Evolutionary conservation across 2,329 filamentous ascomycete species (phyloP).

Genomic region (Torrubiellomyces zombiae): DNA sequence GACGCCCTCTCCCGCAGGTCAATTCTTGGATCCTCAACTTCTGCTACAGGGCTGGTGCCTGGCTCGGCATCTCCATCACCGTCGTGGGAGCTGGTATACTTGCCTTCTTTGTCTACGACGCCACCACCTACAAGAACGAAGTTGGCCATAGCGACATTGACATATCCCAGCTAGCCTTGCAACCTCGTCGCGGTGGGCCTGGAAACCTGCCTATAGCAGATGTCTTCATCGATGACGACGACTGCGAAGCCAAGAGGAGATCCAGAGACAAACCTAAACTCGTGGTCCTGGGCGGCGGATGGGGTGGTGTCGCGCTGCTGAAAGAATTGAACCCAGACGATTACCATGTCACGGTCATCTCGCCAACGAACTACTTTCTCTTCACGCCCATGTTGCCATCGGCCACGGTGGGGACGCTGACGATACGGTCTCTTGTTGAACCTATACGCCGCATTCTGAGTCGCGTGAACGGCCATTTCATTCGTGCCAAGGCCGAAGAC

Average conservation of each 20-base stretch:
- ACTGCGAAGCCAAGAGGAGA: conserved; percentile 48
- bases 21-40: conserved; percentile 36
- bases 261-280: conserved; percentile 81
- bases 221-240: conserved; percentile 76
- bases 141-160: conserved; percentile 52
- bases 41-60: conserved; percentile 47
- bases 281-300: conserved; percentile 85
- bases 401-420: conserved; percentile 88
- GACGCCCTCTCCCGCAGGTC: conserved; percentile 32
- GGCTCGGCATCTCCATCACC: conserved; percentile 53
- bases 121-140: conserved; percentile 70
- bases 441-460: conserved; percentile 74
- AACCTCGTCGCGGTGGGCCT: conserved; percentile 67
- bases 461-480: conserved; percentile 69
- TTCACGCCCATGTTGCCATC: conserved; percentile 98
- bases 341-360: conserved; percentile 91
- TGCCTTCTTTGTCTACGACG: conserved; percentile 87
- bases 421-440: conserved; percentile 80
- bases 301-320: conserved; percentile 82
- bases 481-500: conserved; percentile 74
- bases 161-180: conserved; percentile 71
- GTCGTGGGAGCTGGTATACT: conserved; percentile 53
- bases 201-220: conserved; percentile 92
- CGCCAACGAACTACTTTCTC: conserved; percentile 88
- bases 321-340: conserved; percentile 83